Conservation (phyloP, 2,329 filamentous ascomycete genomes). For the Pezicula carpinea region DNA sequence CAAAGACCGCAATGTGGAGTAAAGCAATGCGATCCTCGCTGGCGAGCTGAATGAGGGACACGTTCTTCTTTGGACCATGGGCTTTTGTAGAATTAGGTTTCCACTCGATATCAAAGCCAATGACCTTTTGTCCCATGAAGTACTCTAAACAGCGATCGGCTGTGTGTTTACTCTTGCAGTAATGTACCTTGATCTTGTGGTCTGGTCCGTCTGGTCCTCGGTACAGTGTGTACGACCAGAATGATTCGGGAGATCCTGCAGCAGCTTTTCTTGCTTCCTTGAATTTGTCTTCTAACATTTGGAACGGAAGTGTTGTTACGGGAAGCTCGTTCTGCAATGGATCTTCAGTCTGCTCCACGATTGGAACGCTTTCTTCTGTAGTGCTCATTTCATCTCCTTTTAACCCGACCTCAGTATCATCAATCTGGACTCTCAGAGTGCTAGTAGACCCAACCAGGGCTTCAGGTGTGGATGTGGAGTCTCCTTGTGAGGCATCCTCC, state of each 20-base stretch:
- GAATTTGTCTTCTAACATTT: constrained; percentile 43
- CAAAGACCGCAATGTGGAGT: constrained; percentile 72
- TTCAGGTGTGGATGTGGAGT: no score
- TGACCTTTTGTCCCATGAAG: constrained; percentile 63
- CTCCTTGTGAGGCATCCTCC: background rate
- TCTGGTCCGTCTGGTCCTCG: constrained; percentile 42
- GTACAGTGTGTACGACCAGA: constrained; percentile 68
- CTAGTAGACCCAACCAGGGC: no score
- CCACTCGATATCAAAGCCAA: constrained; percentile 96
- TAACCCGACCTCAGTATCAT: background rate
- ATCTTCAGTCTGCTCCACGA: constrained; percentile 7
- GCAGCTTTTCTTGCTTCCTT: constrained; percentile 42
- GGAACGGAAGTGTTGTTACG: constrained; percentile 37
- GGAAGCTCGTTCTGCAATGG: constrained; percentile 29
- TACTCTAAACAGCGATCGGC: constrained; percentile 63
- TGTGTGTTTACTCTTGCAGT: constrained; percentile 64
- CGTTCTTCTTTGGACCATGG: constrained; percentile 57
- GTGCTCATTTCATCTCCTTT: background rate
- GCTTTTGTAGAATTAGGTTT: constrained; percentile 42
- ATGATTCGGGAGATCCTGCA: constrained; percentile 44
- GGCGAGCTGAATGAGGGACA: constrained; percentile 81
- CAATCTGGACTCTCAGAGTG: no score
- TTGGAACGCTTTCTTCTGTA: background rate
- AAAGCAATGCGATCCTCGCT: constrained; percentile 71
- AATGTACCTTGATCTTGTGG: constrained; percentile 64